These are phyloP conservation scores for Albugo laibachii DNA, from an alignment of 352 stramenopile species.

Conservation along the genomic window DNA sequence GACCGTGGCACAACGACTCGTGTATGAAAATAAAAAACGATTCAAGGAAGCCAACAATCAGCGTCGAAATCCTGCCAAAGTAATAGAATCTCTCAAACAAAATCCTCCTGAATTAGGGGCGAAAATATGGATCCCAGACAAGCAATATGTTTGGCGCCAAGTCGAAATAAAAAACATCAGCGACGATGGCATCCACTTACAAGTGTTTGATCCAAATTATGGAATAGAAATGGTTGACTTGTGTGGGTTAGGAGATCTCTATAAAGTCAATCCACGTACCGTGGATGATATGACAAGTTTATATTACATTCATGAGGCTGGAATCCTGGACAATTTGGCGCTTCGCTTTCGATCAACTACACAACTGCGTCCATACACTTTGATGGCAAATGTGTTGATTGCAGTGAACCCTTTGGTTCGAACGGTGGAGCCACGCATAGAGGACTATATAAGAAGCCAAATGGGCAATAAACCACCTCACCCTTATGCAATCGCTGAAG, in stretches of 20 bases:
- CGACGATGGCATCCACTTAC: slow-evolving; percentile 42
- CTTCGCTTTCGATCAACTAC: slow-evolving; percentile 53
- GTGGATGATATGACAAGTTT: slow-evolving; percentile 77
- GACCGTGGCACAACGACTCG: slow-evolving; percentile 61
- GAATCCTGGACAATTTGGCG: slow-evolving; percentile 63
- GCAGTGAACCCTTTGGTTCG: slow-evolving; percentile 72
- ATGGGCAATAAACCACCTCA: slow-evolving; percentile 70
- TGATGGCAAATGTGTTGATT: slow-evolving; percentile 80
- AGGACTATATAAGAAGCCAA: slow-evolving; percentile 77
- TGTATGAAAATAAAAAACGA: slow-evolving; percentile 72
- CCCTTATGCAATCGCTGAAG: slow-evolving; percentile 66
- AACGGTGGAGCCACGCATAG: slow-evolving; percentile 60
- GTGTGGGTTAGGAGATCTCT: slow-evolving; percentile 66
- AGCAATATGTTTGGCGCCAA: slow-evolving; percentile 62
- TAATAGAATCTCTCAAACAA: slow-evolving; percentile 19
- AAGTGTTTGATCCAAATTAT: slow-evolving; percentile 33
- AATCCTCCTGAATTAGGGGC: slow-evolving; percentile 52
- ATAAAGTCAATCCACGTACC: slow-evolving; percentile 70
- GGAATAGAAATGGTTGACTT: slow-evolving; percentile 54
- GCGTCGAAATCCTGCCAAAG: slow-evolving; percentile 31
- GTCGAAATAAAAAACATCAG: slow-evolving; percentile 45
- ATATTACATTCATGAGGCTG: slow-evolving; percentile 80
- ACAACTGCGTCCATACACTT: slow-evolving; percentile 50
- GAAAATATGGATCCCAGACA: slow-evolving; percentile 76
- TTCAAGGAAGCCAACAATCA: slow-evolving; percentile 38